phyloP scores from a whole-genome alignment of 495 filamentous ascomycete genomes.

The Penicillium steckii region DNA sequence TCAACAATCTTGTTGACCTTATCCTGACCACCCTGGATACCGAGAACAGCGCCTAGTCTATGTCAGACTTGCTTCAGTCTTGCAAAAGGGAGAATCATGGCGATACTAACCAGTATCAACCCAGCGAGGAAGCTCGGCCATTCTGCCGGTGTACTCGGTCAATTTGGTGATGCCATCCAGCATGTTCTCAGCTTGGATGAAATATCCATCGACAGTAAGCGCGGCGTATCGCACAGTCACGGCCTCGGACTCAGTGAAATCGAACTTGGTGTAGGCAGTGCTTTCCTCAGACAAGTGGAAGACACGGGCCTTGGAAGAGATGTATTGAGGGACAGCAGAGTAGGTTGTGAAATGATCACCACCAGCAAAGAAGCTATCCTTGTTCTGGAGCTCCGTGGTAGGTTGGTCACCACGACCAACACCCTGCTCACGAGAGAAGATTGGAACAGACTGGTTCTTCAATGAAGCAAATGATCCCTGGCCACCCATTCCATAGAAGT shows the following conservation, averaged over 20 bases:
- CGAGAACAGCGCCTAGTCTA: constrained; percentile 12
- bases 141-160: constrained; percentile 22
- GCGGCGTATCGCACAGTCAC: constrained; percentile 24
- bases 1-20: constrained; percentile 24
- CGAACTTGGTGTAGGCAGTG: constrained; percentile 25
- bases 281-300: constrained; percentile 22
- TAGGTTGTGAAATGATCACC: constrained; percentile 26
- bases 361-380: constrained; percentile 25
- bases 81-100: background rate
- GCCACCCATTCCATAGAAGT: constrained; percentile 29
- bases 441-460: constrained; percentile 28
- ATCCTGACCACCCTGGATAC: constrained; percentile 23
- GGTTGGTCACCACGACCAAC: constrained; percentile 30
- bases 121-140: constrained; percentile 21
- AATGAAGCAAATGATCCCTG: constrained; percentile 29
- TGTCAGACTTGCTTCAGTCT: background rate
- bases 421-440: constrained; percentile 28
- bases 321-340: constrained; percentile 23
- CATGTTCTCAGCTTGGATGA: constrained; percentile 23
- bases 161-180: constrained; percentile 23
- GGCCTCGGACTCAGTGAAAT: constrained; percentile 13
- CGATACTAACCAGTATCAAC: constrained; percentile 11
- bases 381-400: constrained; percentile 16
- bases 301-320: constrained; percentile 16
- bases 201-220: constrained; percentile 14